Evolutionary conservation across 2,329 filamentous ascomycete species (phyloP).

Genomic region (Cephalotrichum gorgonifer): DNA sequence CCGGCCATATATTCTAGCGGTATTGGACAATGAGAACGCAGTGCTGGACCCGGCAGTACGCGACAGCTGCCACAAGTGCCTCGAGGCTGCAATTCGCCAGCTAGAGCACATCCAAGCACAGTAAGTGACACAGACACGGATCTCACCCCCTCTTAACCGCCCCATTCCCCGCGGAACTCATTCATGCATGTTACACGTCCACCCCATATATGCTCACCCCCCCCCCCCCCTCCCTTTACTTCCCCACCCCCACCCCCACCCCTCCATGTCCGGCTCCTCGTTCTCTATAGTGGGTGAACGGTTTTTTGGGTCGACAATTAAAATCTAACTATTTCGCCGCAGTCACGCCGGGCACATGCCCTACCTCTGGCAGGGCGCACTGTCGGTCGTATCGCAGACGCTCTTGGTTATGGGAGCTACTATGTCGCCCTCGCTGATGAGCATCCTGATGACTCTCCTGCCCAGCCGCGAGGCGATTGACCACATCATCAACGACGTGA

Average conservation of each 20-base stretch:
- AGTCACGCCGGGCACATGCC: conserved; percentile 76
- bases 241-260: background rate
- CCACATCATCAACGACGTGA: conserved; percentile 66
- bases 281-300: background rate
- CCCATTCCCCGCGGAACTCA: background rate
- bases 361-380: conserved; percentile 75
- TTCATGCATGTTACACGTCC: background rate
- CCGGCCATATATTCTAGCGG: conserved; percentile 70
- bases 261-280: background rate
- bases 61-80: conserved; percentile 70
- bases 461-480: conserved; percentile 54
- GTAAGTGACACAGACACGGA: conserved; percentile 39
- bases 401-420: conserved; percentile 76
- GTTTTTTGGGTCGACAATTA: background rate
- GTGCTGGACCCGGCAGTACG: conserved; percentile 62
- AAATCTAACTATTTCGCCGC: conserved; percentile 23
- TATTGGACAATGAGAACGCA: conserved; percentile 66
- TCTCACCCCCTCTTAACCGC: background rate
- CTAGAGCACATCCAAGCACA: conserved; percentile 70
- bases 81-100: conserved; percentile 71
- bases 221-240: conserved; percentile 9
- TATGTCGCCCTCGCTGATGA: conserved; percentile 63
- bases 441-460: conserved; percentile 49
- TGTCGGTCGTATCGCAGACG: conserved; percentile 75
- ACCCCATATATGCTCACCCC: conserved; percentile 1